Conservation (phyloP, 1,284 basidiomycete species). For the Porodaedalea pini region DNA sequence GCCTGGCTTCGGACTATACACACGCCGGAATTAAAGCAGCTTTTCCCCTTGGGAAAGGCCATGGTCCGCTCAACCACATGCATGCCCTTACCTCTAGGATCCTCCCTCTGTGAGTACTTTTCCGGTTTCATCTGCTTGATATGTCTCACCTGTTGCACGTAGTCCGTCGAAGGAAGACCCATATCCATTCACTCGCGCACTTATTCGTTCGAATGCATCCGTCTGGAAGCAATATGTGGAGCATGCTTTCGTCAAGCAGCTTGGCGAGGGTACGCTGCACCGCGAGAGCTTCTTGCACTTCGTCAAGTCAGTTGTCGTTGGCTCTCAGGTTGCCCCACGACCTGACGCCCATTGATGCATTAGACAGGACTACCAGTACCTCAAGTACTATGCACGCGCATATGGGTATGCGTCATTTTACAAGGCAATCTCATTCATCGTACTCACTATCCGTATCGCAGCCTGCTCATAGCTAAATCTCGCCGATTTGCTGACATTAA, state of each 20-base stretch:
- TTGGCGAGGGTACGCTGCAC: slow-evolving; percentile 71
- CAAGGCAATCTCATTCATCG: too few species aligned
- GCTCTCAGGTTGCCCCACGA: background rate
- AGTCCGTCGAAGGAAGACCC: slow-evolving; percentile 62
- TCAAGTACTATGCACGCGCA: slow-evolving; percentile 76
- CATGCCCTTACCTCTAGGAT: slow-evolving; percentile 53
- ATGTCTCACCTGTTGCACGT: background rate
- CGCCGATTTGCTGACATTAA: slow-evolving; percentile 61
- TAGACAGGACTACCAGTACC: slow-evolving; percentile 76
- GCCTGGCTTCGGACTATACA: slow-evolving; percentile 66
- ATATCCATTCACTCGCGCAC: slow-evolving; percentile 64
- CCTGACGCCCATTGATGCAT: background rate
- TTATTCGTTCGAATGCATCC: slow-evolving; percentile 54
- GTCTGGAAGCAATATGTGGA: slow-evolving; percentile 78
- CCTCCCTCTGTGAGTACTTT: slow-evolving; percentile 54
- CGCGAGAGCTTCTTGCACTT: slow-evolving; percentile 76
- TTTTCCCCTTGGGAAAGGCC: slow-evolving; percentile 67
- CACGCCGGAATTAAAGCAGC: slow-evolving; percentile 77
- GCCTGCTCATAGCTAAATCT: slow-evolving; percentile 78
- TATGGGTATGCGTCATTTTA: slow-evolving; percentile 50
- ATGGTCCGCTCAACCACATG: slow-evolving; percentile 87
- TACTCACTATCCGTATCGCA: too few species aligned
- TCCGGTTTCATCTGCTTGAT: background rate
- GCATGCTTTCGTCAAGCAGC: slow-evolving; percentile 77
- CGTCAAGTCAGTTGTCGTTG: slow-evolving; percentile 56